Base-by-base conservation (phyloP, 148 eudicot genomes). In the Hydrangea macrophylla region DNA sequence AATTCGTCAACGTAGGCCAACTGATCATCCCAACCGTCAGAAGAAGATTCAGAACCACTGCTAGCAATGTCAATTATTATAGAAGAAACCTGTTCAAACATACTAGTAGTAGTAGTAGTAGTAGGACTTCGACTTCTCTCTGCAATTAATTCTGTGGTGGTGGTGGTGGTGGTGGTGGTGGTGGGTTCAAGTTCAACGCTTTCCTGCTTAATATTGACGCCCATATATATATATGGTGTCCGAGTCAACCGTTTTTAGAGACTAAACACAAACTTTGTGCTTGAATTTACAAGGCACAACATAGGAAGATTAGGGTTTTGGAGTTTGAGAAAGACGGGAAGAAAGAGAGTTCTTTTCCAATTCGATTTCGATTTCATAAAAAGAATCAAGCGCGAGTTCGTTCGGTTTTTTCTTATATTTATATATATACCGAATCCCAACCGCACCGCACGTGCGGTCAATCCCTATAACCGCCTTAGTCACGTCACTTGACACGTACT, bases 171-270 rank as follows among this genome's bases (percentile, higher is more conserved):
- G 61, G 31, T 30, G 15, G 28, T 37, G 7, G 26, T 28, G 6
- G 28, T 31, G 7, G 31, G 15, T 13, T 31, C 22, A 0, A 15
- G 39, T 3, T 26, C 70, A 11, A 27, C 18, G 23, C 12, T 55
- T 54, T 66, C 70, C 48, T 66, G 13, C 18, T 53, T 54, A 15
- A 65, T 50, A n/a, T 50, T 37, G 11, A 22, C 69, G 15, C 54
- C 70, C 70, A 66, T n/a, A n/a, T n/a, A n/a, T n/a, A n/a, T n/a
- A n/a, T n/a, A n/a, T 66, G 60, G 44, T 6, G 48, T 51, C 44
- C 2, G 44, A 55, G n/a, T n/a, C n/a, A n/a, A n/a, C n/a, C n/a
- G n/a, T n/a, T n/a, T n/a, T n/a, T n/a, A n/a, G n/a, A n/a, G n/a
- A n/a, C n/a, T n/a, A n/a, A n/a, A n/a, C n/a, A n/a, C n/a, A n/a